Base-by-base conservation (phyloP, 1,284 basidiomycete species). In the Leccinum variabile region DNA sequence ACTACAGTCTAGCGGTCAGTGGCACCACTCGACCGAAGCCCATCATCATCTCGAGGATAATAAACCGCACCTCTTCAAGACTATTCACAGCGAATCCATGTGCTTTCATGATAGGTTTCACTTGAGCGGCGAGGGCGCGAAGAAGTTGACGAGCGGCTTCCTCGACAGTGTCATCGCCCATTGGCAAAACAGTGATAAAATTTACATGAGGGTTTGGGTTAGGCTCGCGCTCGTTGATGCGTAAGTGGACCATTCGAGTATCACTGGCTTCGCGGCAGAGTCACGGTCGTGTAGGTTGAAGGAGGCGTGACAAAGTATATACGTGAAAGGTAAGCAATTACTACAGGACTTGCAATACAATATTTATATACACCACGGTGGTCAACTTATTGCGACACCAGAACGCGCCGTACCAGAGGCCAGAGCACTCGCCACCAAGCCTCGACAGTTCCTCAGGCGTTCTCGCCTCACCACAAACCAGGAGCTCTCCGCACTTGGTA, bases 391-490 rank as follows among this genome's bases (percentile, higher is more conserved):
- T 18, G 64, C 63, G 9, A 75, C 64, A 44, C 72, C 75, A 56
- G 59, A 70, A 18, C 74, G 76, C 32, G 63, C 59, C 41, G 59
- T 53, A 41, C 60, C 39, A 25, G 75, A 66, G 25, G 65, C 63
- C 13, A 92, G 75, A 5, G 89, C 87, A 57, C 80, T 83, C 2
- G 84, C 77, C 46, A 92, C 76, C 41, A 89, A 75, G 68, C 90
- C 87, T 60, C 84, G 80, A 74, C 88, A 91, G 66, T 84, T 88
- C 63, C 90, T 78, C 56, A 87, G 75, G 14, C 87, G 81, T 70
- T 92, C 90, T 61, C 90, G 77, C n/a, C 90, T 80, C 62, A 84
- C 82, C 32, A 92, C 87, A 71, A 92, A 92, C 88, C 88, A 92
- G 18, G 81, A 82, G 56, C 82, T 78, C 25, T 81, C 77, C 61